Evolutionary conservation across 2,329 filamentous ascomycete genomes (phyloP), one percentile per base, ranked within the genome.

Genomic region (Helotiales sp.): DNA sequence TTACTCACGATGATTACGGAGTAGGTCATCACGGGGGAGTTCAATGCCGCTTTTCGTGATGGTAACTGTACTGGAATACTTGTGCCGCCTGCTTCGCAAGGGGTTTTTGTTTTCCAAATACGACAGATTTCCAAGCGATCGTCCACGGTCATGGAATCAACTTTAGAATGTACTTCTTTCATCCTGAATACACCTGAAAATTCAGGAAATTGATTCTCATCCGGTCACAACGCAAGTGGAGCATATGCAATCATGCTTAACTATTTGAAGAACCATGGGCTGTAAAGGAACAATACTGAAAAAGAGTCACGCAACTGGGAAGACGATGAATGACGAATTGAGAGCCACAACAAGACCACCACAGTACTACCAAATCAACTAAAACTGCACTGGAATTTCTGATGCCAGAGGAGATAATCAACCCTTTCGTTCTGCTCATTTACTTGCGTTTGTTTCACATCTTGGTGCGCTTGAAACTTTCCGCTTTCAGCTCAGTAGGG

Each of bases 121-220:
- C 64, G 26, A 67, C 40, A 10, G 65, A 67, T 50, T 57, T 68
- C 20, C 40, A 63, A 22, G 61, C 61, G 13, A 62, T 66, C n/a
- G 40, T 77, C 6, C 70, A 74, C 43, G 74, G 73, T 22, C 74
- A 77, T 68, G 73, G 71, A 37, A 69, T 77, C 62, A 71, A 69
- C 20, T 64, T 69, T 8, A 62, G 59, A 20, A 55, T 6, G 52
- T 15, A 7, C 2, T 22, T 50, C 26, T 32, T 22, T 6, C 6
- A 11, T 34, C 28, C 52, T 34, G 22, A 30, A n/a, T n/a, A n/a
- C n/a, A n/a, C n/a, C 52, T 22, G 28, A 20, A 32, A 26, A n/a
- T 26, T 10, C 24, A 52, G 49, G 30, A 22, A 52, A 32, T 22
- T 22, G 17, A 55, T 22, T 20, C n/a, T 22, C 10, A 10, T 4